Conservation (phyloP, 2,329 filamentous ascomycete genomes). For the Botryotinia narcissicola region DNA sequence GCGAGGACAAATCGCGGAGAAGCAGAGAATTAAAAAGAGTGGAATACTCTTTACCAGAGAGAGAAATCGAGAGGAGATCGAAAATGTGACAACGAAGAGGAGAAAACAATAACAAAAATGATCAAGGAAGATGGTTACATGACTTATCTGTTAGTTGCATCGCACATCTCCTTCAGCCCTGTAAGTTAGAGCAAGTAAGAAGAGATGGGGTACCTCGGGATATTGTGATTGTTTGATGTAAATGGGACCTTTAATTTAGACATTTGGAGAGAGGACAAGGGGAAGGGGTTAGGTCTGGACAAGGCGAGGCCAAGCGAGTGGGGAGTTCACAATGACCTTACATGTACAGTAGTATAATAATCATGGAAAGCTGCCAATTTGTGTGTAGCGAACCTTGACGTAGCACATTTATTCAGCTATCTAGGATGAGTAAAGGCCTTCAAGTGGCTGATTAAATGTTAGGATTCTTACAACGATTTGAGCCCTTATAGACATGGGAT, state of each 20-base stretch:
- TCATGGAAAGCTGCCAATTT: not conserved
- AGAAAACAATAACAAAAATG: conserved; percentile 29
- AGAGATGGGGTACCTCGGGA: conserved; percentile 6
- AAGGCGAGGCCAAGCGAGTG: conserved; percentile 6
- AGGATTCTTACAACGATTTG: not conserved
- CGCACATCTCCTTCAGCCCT: conserved; percentile 18
- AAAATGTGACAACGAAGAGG: conserved; percentile 25
- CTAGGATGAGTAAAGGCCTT: conserved; percentile 3
- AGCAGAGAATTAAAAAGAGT: conserved; percentile 12
- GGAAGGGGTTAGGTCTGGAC: conserved; percentile 3
- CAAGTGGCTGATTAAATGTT: not conserved
- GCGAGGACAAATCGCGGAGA: conserved; percentile 20
- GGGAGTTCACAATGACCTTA: not conserved
- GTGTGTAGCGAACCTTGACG: not conserved
- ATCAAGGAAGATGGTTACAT: conserved; percentile 10
- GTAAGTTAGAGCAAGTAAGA: conserved; percentile 19
- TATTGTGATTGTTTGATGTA: conserved; percentile 49
- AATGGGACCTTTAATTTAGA: conserved; percentile 41
- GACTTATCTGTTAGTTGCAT: conserved; percentile 18
- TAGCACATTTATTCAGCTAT: not conserved
- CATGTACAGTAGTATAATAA: not conserved
- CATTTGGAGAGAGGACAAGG: conserved; percentile 8
- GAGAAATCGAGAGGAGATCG: conserved; percentile 22
- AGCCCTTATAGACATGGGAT: conserved; percentile 1
- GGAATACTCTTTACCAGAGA: not conserved